These are phyloP conservation scores for Termitomyces bulborhizus DNA, from an alignment of 768 basidiomycete species.

Conservation along the genomic window DNA sequence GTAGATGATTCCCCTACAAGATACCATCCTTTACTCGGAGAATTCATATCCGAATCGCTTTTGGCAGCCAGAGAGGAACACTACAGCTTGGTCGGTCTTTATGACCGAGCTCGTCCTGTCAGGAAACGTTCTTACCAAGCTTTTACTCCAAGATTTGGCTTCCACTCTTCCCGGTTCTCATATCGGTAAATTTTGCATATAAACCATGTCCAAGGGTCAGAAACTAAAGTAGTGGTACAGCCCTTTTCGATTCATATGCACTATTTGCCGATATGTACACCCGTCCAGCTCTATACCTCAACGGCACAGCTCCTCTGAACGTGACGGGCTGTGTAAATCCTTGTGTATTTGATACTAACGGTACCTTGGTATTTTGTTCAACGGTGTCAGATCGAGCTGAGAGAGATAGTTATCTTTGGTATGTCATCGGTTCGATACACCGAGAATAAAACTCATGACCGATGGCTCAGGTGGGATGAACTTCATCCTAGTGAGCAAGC, in stretches of 20 bases:
- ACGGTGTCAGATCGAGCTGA: slow-evolving; percentile 19
- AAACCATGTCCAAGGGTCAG: not conserved
- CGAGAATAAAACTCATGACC: not conserved
- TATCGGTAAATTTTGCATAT: slow-evolving; percentile 33
- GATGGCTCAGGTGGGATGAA: slow-evolving; percentile 31
- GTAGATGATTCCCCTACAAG: slow-evolving; percentile 54
- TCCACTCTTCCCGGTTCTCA: slow-evolving; percentile 46
- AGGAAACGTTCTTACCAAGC: slow-evolving; percentile 44
- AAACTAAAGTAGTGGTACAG: slow-evolving; percentile 21
- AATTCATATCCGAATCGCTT: slow-evolving; percentile 43
- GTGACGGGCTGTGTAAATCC: slow-evolving; percentile 45
- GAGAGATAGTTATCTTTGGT: slow-evolving; percentile 47
- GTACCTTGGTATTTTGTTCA: slow-evolving; percentile 10
- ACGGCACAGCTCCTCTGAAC: slow-evolving; percentile 58
- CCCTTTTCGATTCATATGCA: slow-evolving; percentile 53
- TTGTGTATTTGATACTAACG: slow-evolving; percentile 32
- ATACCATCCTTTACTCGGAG: slow-evolving; percentile 39
- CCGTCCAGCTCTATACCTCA: slow-evolving; percentile 46
- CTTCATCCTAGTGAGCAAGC: slow-evolving; percentile 25
- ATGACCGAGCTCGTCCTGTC: slow-evolving; percentile 47
- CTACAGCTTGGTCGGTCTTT: slow-evolving; percentile 50
- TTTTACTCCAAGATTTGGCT: slow-evolving; percentile 42
- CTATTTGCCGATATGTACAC: slow-evolving; percentile 55
- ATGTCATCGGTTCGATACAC: slow-evolving; percentile 4
- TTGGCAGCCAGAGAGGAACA: slow-evolving; percentile 45